phyloP scores from a whole-genome alignment of 768 basidiomycete species.

The Podaxis sp. region DNA sequence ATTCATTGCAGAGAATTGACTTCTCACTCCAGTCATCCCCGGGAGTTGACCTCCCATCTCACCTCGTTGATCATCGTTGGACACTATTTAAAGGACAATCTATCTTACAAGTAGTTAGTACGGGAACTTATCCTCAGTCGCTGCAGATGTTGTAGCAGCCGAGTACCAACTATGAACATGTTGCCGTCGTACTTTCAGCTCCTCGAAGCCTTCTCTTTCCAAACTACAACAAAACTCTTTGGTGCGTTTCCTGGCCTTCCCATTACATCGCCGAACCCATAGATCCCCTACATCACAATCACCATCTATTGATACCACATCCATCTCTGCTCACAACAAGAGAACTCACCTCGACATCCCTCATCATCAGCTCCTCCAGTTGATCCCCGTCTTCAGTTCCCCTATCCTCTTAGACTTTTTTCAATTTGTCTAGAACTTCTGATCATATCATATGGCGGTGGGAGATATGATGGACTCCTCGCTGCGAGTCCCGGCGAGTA shows the following conservation, averaged over 20 bases:
- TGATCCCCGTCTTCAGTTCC: background rate
- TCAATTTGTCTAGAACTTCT: background rate
- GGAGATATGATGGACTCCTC: background rate
- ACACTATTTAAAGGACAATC: background rate
- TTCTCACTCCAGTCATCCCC: background rate
- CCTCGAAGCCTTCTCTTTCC: background rate
- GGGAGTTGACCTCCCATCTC: conserved; percentile 1
- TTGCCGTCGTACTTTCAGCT: background rate
- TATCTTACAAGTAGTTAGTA: background rate
- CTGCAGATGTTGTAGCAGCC: background rate
- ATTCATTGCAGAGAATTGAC: background rate
- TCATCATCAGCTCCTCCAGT: background rate
- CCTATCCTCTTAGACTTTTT: background rate
- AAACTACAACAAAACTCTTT: background rate
- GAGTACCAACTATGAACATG: background rate
- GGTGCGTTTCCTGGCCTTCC: background rate
- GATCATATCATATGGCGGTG: background rate
- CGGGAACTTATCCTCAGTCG: background rate
- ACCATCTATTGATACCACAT: background rate
- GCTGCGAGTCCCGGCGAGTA: background rate
- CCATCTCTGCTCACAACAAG: background rate
- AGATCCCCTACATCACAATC: background rate
- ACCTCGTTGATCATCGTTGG: background rate
- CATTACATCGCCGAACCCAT: background rate
- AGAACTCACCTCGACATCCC: background rate